phyloP scores from a whole-genome alignment of 2,329 filamentous ascomycete genomes.

The Diaporthe sp. region DNA sequence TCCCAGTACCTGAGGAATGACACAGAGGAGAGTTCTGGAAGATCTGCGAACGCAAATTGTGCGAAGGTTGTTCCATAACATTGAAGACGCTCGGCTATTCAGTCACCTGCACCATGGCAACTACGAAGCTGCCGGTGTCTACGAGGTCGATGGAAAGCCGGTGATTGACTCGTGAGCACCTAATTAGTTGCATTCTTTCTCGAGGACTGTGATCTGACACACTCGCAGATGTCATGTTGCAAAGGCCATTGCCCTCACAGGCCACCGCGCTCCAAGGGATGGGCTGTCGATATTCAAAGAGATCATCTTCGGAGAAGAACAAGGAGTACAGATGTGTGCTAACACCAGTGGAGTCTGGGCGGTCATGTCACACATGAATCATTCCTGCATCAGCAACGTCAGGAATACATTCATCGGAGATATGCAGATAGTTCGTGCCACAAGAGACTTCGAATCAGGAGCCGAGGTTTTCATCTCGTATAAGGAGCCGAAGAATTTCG shows the following conservation, averaged over 20 bases:
- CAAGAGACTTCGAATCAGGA: neutral
- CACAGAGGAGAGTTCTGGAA: accelerated
- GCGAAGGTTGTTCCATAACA: neutral
- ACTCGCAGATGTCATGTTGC: too few relatives aligned
- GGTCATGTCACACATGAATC: neutral
- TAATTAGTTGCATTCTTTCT: neutral
- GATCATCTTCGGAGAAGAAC: too few relatives aligned
- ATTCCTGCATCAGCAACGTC: neutral
- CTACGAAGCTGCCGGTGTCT: neutral
- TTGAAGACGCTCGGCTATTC: neutral
- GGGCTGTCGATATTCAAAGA: accelerated
- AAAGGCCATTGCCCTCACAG: too few relatives aligned
- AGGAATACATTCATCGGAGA: neutral
- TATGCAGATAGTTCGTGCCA: neutral
- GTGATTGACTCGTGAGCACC: neutral
- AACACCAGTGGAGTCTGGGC: neutral
- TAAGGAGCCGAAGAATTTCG: accelerated
- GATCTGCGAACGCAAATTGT: neutral
- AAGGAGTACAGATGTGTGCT: neutral
- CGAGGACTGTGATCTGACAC: neutral
- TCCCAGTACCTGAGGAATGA: neutral
- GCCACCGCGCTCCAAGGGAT: neutral
- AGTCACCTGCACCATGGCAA: neutral
- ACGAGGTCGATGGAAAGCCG: neutral
- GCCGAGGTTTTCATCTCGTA: neutral